phyloP scores from a whole-genome alignment of 2,329 filamentous ascomycete species.

The Hypoxylon sp. region DNA sequence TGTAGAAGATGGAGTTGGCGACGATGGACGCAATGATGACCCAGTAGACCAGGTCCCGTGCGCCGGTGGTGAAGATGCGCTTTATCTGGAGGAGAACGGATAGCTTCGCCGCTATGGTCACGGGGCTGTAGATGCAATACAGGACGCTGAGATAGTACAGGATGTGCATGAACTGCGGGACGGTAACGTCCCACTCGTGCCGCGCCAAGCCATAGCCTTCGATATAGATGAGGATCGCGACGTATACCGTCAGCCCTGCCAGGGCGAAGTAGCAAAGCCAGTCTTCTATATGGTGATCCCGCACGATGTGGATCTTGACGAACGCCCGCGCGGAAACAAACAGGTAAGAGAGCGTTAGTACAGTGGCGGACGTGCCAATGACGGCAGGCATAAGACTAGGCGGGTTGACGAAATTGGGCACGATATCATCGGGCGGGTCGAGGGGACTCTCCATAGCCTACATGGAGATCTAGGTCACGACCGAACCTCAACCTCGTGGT shows the following conservation, averaged over 20 bases:
- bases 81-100: slow-evolving; percentile 28
- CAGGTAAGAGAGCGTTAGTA: background rate
- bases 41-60: slow-evolving; percentile 19
- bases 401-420: slow-evolving; percentile 9
- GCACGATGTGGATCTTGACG: slow-evolving; percentile 1
- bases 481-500: background rate
- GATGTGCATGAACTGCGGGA: slow-evolving; percentile 5
- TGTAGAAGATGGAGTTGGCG: slow-evolving; percentile 18
- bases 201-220: slow-evolving; percentile 9
- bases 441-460: background rate
- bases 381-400: slow-evolving; percentile 7
- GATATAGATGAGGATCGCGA: slow-evolving; percentile 10
- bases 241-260: slow-evolving; percentile 3
- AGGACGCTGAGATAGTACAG: slow-evolving; percentile 16
- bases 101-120: slow-evolving; percentile 19
- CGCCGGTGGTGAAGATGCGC: slow-evolving; percentile 16
- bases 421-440: background rate
- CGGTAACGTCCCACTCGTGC: slow-evolving; percentile 12
- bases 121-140: slow-evolving; percentile 18
- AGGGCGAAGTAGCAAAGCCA: slow-evolving; percentile 19
- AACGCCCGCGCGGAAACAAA: slow-evolving; percentile 2
- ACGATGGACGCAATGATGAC: slow-evolving; percentile 20
- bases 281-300: slow-evolving; percentile 15
- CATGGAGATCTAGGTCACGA: background rate
- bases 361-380: background rate